Percentiles rank a stretch among this genome's conserved stretches.
Conservation (phyloP, 2,329 filamentous ascomycete genomes). For the Zarea fungicola region DNA sequence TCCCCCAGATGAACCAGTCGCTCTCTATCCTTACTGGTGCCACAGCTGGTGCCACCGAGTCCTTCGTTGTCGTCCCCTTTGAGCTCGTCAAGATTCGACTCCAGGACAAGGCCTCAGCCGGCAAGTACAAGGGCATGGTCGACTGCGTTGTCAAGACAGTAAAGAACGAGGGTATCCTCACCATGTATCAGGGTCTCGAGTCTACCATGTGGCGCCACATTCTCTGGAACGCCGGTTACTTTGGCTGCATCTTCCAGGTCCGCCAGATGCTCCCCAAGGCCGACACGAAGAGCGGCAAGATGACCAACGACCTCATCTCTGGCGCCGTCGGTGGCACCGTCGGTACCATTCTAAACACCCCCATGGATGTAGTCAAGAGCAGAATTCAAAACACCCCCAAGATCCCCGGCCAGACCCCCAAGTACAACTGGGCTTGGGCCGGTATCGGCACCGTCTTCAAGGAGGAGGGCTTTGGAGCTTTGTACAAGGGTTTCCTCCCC, state of each 20-base stretch:
- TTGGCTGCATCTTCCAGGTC: slow-evolving; percentile 98
- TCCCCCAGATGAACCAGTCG: slow-evolving; percentile 82
- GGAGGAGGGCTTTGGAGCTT: slow-evolving; percentile 85
- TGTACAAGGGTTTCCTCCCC: slow-evolving; percentile 97
- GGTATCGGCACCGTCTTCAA: slow-evolving; percentile 78
- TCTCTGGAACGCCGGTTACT: slow-evolving; percentile 90
- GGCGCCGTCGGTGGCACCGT: slow-evolving; percentile 81
- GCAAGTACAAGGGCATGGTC: slow-evolving; percentile 78
- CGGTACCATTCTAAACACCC: slow-evolving; percentile 90
- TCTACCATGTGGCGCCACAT: slow-evolving; percentile 93
- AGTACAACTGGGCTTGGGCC: slow-evolving; percentile 99
- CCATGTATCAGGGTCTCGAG: slow-evolving; percentile 95
- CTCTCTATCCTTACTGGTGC: slow-evolving; percentile 92
- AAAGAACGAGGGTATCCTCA: slow-evolving; percentile 73
- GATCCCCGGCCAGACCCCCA: slow-evolving; percentile 72
- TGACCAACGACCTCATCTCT: slow-evolving; percentile 81
- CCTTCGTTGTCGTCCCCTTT: slow-evolving; percentile 96
- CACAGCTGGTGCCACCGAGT: slow-evolving; percentile 88
- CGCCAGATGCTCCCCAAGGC: slow-evolving; percentile 75
- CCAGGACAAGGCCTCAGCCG: slow-evolving; percentile 88
- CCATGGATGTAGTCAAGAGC: slow-evolving; percentile 96
- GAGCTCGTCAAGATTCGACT: slow-evolving; percentile 98
- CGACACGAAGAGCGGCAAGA: slow-evolving; percentile 74
- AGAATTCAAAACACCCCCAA: slow-evolving; percentile 92
- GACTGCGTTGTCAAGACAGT: slow-evolving; percentile 80